phyloP scores from a whole-genome alignment of 768 basidiomycete genomes.

The Phaffia australis region DNA sequence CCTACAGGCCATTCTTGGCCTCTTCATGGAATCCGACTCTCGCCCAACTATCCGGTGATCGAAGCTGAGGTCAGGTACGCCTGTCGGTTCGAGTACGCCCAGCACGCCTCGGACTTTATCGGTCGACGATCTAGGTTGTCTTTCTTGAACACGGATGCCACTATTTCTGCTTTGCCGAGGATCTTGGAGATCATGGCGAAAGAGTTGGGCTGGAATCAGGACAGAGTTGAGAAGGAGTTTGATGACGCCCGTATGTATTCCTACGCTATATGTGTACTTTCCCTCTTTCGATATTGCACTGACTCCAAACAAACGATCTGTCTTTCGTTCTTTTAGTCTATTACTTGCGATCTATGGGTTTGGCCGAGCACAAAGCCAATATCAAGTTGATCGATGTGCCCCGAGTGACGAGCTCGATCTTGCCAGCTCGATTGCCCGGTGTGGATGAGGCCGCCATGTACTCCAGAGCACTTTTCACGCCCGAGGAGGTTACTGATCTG shows the following conservation, averaged over 20 bases:
- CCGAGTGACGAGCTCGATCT: constrained; percentile 26
- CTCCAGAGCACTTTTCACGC: constrained; percentile 49
- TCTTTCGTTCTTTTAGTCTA: constrained; percentile 1
- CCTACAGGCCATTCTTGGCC: constrained; percentile 73
- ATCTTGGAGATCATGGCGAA: constrained; percentile 84
- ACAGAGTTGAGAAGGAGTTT: constrained; percentile 14
- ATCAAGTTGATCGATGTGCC: constrained; percentile 35
- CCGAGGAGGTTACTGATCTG: constrained; percentile 45
- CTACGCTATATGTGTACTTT: background rate
- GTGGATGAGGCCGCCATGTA: constrained; percentile 38
- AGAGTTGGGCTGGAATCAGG: constrained; percentile 64
- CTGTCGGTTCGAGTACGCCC: constrained; percentile 77
- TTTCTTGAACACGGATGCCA: constrained; percentile 81
- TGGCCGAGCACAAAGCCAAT: constrained; percentile 23
- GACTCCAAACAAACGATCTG: no score
- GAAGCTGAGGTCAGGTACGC: constrained; percentile 91
- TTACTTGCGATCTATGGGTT: constrained; percentile 23
- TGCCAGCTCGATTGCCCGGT: constrained; percentile 31
- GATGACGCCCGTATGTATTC: background rate
- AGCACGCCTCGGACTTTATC: constrained; percentile 83
- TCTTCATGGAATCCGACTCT: constrained; percentile 66
- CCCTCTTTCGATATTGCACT: background rate
- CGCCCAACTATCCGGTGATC: constrained; percentile 68
- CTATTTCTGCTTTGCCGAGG: constrained; percentile 69
- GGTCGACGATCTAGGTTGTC: constrained; percentile 84